Evolutionary conservation across 1,284 basidiomycete genomes (phyloP).

Genomic region (Bjerkandera adusta): DNA sequence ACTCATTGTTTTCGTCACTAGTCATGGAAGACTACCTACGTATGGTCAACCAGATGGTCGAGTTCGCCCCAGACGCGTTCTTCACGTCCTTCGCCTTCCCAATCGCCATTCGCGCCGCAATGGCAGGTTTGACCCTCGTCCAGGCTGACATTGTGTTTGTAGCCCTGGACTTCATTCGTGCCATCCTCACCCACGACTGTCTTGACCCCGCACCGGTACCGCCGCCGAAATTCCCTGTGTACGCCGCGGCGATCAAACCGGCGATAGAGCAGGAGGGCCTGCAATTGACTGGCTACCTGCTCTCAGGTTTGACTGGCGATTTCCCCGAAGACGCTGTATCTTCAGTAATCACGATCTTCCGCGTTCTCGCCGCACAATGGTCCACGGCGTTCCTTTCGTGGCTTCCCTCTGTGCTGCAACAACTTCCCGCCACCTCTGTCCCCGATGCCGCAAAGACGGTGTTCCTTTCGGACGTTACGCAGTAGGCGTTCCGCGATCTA

Average conservation of each 20-base stretch:
- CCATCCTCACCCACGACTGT: constrained; percentile 72
- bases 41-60: constrained; percentile 70
- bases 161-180: constrained; percentile 78
- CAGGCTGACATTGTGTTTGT: constrained; percentile 81
- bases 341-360: constrained; percentile 75
- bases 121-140: constrained; percentile 78
- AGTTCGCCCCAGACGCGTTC: constrained; percentile 72
- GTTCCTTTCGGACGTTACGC: constrained; percentile 73
- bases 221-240: constrained; percentile 62
- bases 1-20: constrained; percentile 37
- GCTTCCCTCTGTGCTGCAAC: constrained; percentile 71
- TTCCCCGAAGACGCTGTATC: constrained; percentile 88
- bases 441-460: constrained; percentile 70
- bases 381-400: constrained; percentile 68
- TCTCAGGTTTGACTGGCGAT: constrained; percentile 79
- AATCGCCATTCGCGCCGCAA: constrained; percentile 69
- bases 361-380: constrained; percentile 67
- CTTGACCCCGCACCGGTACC: constrained; percentile 44
- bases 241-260: constrained; percentile 64
- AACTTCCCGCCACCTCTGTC: constrained; percentile 62
- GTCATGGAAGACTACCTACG: constrained; percentile 96
- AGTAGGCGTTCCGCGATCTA: constrained; percentile 45
- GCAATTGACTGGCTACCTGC: constrained; percentile 67
- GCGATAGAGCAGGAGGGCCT: constrained; percentile 76
- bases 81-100: constrained; percentile 78